Evolutionary conservation across 2,329 filamentous ascomycete species (phyloP).

Genomic region (Aspergillus niger): DNA sequence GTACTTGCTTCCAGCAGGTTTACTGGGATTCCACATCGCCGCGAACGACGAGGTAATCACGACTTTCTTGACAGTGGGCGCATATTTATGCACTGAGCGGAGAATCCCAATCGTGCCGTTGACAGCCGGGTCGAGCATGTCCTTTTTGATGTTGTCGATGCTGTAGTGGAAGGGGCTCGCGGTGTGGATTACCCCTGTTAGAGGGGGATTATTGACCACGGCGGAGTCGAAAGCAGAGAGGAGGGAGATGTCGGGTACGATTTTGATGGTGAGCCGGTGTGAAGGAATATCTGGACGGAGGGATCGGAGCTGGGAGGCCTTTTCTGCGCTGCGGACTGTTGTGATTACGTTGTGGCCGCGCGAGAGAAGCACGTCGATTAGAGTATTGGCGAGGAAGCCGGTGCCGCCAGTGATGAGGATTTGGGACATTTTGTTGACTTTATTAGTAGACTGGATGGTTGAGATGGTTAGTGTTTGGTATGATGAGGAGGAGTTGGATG

Average conservation of each 20-base stretch:
- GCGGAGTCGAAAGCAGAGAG: conserved; percentile 63
- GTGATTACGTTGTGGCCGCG: conserved; percentile 59
- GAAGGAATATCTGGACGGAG: conserved; percentile 51
- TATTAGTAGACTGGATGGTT: no score
- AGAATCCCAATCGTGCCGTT: conserved; percentile 62
- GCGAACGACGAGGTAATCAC: conserved; percentile 68
- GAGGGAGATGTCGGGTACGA: conserved; percentile 70
- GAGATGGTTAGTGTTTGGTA: no score
- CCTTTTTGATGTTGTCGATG: conserved; percentile 43
- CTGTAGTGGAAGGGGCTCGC: conserved; percentile 71
- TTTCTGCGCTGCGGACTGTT: conserved; percentile 59
- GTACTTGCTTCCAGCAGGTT: conserved; percentile 24
- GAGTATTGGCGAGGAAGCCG: conserved; percentile 64
- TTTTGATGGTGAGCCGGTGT: conserved; percentile 58
- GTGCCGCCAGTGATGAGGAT: conserved; percentile 46
- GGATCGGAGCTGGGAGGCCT: conserved; percentile 58
- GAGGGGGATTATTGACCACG: conserved; percentile 59
- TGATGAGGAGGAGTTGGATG: no score
- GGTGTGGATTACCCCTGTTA: conserved; percentile 71
- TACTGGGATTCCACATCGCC: conserved; percentile 53
- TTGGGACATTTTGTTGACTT: not conserved
- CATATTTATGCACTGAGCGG: conserved; percentile 58
- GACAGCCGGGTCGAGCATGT: conserved; percentile 47
- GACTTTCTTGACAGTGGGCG: conserved; percentile 67
- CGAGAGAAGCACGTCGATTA: conserved; percentile 49